Conservation (phyloP, 495 filamentous ascomycete genomes). For the Aspergillus taichungensis region DNA sequence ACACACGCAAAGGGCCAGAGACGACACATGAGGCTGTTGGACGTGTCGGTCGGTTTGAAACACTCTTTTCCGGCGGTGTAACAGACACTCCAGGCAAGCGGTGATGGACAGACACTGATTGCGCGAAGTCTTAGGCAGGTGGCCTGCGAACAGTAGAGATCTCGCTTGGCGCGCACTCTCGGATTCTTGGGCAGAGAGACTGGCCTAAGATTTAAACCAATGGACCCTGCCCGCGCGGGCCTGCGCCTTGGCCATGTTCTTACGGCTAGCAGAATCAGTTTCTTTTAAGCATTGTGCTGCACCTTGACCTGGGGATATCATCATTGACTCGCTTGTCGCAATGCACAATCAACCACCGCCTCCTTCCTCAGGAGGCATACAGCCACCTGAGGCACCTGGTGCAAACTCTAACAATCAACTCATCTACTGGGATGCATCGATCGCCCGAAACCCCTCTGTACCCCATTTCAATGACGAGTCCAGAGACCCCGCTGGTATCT, state of each 20-base stretch:
- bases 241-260: no score
- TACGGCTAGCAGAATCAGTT: not conserved
- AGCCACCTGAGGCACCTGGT: not conserved
- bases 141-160: no score
- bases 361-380: constrained; percentile 1
- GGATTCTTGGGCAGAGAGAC: no score
- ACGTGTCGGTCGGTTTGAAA: constrained; percentile 3
- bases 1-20: not conserved
- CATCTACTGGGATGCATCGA: constrained; percentile 9
- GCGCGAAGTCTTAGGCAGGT: constrained; percentile 6
- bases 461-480: constrained; percentile 5
- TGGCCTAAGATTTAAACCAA: no score
- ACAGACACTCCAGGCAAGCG: constrained; percentile 4
- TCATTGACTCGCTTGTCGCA: not conserved
- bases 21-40: not conserved
- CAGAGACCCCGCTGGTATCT: constrained; percentile 14
- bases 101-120: constrained; percentile 3
- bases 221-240: no score
- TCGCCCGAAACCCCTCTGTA: not conserved
- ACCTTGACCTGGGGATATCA: not conserved
- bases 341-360: not conserved
- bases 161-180: no score
- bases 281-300: not conserved
- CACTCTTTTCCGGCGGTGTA: constrained; percentile 3
- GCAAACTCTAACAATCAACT: constrained; percentile 4